A percentile compares a stretch with the other conserved stretches of the same genome.
phyloP scores from a whole-genome alignment of 352 stramenopile genomes.

The Phytopythium helicoides region DNA sequence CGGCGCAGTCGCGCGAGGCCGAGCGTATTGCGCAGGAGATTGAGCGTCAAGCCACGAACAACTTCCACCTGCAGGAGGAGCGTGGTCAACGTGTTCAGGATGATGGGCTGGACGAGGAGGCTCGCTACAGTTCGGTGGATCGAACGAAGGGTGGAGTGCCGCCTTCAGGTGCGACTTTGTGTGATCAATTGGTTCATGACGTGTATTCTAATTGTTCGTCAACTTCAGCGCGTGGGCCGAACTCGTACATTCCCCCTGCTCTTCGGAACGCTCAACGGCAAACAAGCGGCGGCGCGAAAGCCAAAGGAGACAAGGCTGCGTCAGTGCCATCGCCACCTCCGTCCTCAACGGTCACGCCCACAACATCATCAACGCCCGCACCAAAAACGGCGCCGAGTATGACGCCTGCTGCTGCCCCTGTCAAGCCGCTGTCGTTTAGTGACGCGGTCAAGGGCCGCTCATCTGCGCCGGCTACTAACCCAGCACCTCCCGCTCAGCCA shows the following conservation, averaged over 20 bases:
- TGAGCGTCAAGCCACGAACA: slow-evolving; percentile 87
- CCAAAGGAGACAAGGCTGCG: slow-evolving; percentile 11
- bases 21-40: slow-evolving; percentile 95
- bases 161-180: neutral
- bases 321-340: slow-evolving; percentile 1
- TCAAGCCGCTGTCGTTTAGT: slow-evolving; percentile 70
- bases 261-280: slow-evolving; percentile 47
- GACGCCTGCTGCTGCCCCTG: slow-evolving; percentile 6
- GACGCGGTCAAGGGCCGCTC: slow-evolving; percentile 60
- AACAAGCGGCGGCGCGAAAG: slow-evolving; percentile 27
- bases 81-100: slow-evolving; percentile 73
- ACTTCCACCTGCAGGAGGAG: slow-evolving; percentile 96
- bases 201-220: neutral
- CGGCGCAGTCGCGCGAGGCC: slow-evolving; percentile 80
- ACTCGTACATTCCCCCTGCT: slow-evolving; percentile 68
- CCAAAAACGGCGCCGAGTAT: slow-evolving; percentile 10
- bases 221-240: slow-evolving; percentile 17
- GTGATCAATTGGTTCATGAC: neutral
- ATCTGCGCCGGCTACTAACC: slow-evolving; percentile 4
- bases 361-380: slow-evolving; percentile 5
- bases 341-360: slow-evolving; percentile 5
- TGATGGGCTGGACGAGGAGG: slow-evolving; percentile 93
- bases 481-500: slow-evolving; percentile 8
- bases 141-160: slow-evolving; percentile 26
- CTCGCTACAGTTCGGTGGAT: slow-evolving; percentile 94